Evolutionary conservation across 2,329 filamentous ascomycete species (phyloP).

Genomic region (Trichoderma cornu-damae): DNA sequence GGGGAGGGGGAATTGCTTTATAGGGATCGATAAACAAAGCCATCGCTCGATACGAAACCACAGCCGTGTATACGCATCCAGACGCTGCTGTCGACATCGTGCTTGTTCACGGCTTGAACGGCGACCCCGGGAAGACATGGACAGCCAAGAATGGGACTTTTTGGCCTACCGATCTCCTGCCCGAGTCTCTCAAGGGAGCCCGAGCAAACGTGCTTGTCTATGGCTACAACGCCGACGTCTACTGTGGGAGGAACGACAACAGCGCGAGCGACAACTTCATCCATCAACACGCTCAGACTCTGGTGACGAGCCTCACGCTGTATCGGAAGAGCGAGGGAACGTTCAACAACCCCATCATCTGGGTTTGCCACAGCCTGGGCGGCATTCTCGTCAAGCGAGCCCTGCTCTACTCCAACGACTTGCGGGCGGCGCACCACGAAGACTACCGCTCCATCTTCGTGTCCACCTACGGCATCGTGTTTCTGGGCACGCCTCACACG

Average conservation of each 20-base stretch:
- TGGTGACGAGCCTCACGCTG: slow-evolving; percentile 57
- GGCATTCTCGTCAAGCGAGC: slow-evolving; percentile 68
- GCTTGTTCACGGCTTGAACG: slow-evolving; percentile 67
- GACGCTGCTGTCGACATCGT: slow-evolving; percentile 60
- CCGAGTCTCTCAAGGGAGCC: slow-evolving; percentile 50
- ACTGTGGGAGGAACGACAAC: slow-evolving; percentile 43
- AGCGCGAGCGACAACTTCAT: slow-evolving; percentile 62
- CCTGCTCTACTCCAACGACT: slow-evolving; percentile 60
- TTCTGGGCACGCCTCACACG: slow-evolving; percentile 70
- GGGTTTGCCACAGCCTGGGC: slow-evolving; percentile 69
- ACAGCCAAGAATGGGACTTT: slow-evolving; percentile 53
- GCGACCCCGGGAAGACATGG: slow-evolving; percentile 61
- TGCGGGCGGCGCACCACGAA: slow-evolving; percentile 55
- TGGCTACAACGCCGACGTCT: slow-evolving; percentile 67
- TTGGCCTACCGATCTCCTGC: slow-evolving; percentile 66
- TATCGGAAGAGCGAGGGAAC: slow-evolving; percentile 57
- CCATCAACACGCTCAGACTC: slow-evolving; percentile 64
- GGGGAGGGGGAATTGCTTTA: too few species aligned
- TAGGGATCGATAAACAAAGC: slow-evolving; percentile 37
- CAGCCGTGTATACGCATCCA: slow-evolving; percentile 54
- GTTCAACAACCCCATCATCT: slow-evolving; percentile 63
- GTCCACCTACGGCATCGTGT: slow-evolving; percentile 71
- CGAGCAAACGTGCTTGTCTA: slow-evolving; percentile 65
- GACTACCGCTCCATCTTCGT: slow-evolving; percentile 64
- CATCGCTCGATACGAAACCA: slow-evolving; percentile 50